Percentiles rank a stretch among this genome's conserved stretches.
These are phyloP conservation scores for Pseudohalonectria lignicola DNA, from an alignment of 2,329 filamentous ascomycete species.

Conservation along the genomic window DNA sequence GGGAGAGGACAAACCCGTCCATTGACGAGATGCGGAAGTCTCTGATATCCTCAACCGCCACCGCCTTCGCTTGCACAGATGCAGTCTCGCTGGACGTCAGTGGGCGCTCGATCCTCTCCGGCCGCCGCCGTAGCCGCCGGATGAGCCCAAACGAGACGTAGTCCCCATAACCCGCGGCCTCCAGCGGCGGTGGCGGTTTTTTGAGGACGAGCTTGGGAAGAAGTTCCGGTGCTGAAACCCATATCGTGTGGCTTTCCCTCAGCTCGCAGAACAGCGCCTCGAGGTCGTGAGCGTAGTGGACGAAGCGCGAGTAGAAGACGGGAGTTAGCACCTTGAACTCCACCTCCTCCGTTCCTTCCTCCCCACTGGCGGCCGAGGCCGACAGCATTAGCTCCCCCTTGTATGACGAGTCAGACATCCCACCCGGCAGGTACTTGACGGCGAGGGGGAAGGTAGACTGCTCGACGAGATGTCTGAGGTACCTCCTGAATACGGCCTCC, in stretches of 20 bases:
- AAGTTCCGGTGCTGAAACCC: conserved; percentile 41
- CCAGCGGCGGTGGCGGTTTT: conserved; percentile 21
- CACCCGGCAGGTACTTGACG: conserved; percentile 43
- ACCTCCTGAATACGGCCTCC: conserved; percentile 34
- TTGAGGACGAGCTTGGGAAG: conserved; percentile 34
- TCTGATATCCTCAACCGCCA: conserved; percentile 27
- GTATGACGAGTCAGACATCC: conserved; percentile 26
- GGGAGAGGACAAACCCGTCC: conserved; percentile 34
- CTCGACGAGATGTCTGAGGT: conserved; percentile 37
- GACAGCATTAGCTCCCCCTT: conserved; percentile 27
- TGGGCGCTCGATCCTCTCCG: conserved; percentile 26
- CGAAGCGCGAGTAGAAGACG: conserved; percentile 55
- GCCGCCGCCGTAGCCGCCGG: conserved; percentile 28
- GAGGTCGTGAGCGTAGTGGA: conserved; percentile 49
- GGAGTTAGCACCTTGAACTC: conserved; percentile 52
- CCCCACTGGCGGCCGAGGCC: conserved; percentile 8
- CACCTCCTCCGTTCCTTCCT: conserved; percentile 2
- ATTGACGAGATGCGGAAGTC: conserved; percentile 37
- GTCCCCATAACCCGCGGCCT: conserved; percentile 22
- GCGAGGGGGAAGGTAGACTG: conserved; percentile 28
- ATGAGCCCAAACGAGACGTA: conserved; percentile 31
- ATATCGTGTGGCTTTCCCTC: conserved; percentile 46
- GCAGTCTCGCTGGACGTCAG: conserved; percentile 15
- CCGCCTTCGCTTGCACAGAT: neutral
- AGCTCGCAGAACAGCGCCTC: conserved; percentile 52